Evolutionary conservation across 2,329 filamentous ascomycete species (phyloP).

Genomic region (Colletotrichum tropicale): DNA sequence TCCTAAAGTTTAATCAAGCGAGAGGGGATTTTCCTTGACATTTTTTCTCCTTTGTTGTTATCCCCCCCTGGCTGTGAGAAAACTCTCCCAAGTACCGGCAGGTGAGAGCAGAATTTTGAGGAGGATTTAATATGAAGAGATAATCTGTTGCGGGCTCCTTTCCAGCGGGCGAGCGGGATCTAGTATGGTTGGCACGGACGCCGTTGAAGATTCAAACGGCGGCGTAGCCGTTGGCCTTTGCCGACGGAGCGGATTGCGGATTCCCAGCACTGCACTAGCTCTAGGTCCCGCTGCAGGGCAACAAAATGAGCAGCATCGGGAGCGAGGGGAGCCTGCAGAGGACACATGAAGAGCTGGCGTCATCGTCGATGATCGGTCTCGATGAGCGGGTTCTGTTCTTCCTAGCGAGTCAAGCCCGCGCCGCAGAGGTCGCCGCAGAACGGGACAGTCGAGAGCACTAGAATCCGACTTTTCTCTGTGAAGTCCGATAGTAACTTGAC

Average conservation of each 20-base stretch:
- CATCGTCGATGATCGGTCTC: neutral
- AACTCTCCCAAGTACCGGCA: neutral
- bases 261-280: neutral
- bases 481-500: neutral
- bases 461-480: neutral
- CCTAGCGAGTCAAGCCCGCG: neutral
- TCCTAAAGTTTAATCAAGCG: neutral
- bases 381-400: neutral
- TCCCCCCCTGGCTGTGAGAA: neutral
- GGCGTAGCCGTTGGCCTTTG: neutral
- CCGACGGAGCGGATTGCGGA: neutral
- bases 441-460: neutral
- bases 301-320: neutral
- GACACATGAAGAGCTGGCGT: neutral
- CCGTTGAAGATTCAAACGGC: neutral
- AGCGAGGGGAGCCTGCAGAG: neutral
- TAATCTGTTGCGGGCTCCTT: neutral
- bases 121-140: neutral
- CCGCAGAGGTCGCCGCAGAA: neutral
- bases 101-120: neutral
- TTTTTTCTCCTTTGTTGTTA: neutral
- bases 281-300: neutral
- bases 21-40: neutral
- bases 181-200: constrained; percentile 4
- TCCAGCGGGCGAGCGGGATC: neutral